Percentiles rank a stretch among this genome's conserved stretches.
These are phyloP conservation scores for Brasenia schreberi DNA, from an alignment of 164 flowering plant species.

Conservation along the genomic window DNA sequence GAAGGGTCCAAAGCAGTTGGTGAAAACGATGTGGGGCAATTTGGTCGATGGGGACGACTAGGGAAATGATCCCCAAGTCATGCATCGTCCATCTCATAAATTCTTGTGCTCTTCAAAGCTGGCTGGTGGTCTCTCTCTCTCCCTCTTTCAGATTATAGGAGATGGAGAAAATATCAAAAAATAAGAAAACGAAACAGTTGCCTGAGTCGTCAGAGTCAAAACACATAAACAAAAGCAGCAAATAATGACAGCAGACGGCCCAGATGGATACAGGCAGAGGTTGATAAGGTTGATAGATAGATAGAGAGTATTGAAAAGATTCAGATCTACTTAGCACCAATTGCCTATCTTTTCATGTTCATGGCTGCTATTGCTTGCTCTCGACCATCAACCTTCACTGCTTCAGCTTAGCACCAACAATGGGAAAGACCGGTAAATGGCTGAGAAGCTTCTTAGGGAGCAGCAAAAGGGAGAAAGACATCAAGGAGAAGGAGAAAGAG, in stretches of 20 bases:
- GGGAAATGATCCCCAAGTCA: neutral
- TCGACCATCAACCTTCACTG: neutral
- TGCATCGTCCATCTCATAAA: neutral
- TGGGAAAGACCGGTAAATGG: slow-evolving; percentile 77
- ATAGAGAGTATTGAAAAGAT: neutral
- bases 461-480: slow-evolving; percentile 10
- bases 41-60: neutral
- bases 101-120: neutral
- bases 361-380: neutral
- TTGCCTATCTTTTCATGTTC: too few species aligned
- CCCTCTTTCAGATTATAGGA: neutral
- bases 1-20: neutral
- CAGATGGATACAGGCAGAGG: neutral
- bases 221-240: neutral
- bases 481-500: slow-evolving; percentile 17
- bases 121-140: neutral
- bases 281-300: neutral
- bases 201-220: neutral
- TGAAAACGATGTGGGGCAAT: neutral
- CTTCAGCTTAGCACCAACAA: slow-evolving; percentile 7
- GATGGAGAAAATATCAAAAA: neutral
- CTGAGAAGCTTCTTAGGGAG: slow-evolving; percentile 48
- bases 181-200: neutral
- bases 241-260: neutral
- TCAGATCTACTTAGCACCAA: too few species aligned